Conservation (phyloP, 163 green algal species). For the Scenedesmus sp. region DNA sequence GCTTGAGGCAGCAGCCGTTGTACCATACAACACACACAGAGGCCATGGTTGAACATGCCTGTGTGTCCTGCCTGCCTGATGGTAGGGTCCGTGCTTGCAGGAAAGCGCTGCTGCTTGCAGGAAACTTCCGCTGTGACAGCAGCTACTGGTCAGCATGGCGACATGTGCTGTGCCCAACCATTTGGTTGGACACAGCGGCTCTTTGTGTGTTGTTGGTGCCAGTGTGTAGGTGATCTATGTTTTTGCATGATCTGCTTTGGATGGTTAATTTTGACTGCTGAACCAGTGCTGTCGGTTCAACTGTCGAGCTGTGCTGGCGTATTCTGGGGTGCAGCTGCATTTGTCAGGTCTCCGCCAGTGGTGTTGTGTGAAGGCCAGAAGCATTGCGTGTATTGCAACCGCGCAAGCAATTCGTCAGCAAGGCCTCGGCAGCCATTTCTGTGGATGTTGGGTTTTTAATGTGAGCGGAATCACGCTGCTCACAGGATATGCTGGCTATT, state of each 20-base stretch:
- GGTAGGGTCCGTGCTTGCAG: background rate
- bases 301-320: background rate
- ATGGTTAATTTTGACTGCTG: too few species aligned
- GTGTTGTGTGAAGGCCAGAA: background rate
- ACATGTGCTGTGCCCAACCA: too few species aligned
- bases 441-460: too few species aligned
- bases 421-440: too few species aligned
- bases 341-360: background rate
- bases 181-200: too few species aligned
- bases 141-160: too few species aligned
- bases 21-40: background rate
- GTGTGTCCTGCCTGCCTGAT: background rate
- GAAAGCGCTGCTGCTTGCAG: background rate
- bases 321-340: background rate
- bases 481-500: too few species aligned
- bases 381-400: background rate
- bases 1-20: background rate
- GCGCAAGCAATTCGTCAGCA: background rate
- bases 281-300: background rate
- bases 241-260: too few species aligned
- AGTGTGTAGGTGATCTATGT: too few species aligned
- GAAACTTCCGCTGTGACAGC: too few species aligned
- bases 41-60: background rate
- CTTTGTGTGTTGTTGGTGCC: too few species aligned
- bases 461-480: too few species aligned